Percentiles rank a stretch among this genome's conserved stretches.
Conservation (phyloP, 345 rosid genomes). For the Lepidium sativum region DNA sequence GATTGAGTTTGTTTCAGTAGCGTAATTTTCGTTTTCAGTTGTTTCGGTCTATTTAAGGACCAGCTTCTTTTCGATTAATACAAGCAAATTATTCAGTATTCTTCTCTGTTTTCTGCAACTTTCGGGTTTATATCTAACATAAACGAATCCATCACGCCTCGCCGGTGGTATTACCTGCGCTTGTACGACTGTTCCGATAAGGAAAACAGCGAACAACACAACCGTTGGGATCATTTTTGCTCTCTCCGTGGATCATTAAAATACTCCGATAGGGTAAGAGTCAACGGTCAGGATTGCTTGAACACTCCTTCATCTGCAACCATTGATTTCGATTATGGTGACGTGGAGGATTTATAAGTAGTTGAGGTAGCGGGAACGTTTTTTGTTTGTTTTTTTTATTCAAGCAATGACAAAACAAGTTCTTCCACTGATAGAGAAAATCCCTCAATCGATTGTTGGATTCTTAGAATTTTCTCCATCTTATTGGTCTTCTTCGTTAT, state of each 20-base stretch:
- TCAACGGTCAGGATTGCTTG: not conserved
- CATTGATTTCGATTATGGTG: constrained; percentile 1
- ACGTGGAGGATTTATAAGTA: constrained; percentile 3
- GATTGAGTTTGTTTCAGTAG: no score
- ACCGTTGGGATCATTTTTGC: constrained; percentile 13
- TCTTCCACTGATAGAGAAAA: constrained; percentile 24
- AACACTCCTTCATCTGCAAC: not conserved
- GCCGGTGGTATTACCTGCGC: constrained; percentile 73
- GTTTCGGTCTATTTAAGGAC: no score
- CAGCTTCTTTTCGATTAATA: no score
- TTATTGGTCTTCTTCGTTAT: constrained; percentile 14
- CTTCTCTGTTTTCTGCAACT: no score
- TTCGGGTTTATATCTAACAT: no score
- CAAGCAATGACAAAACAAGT: constrained; percentile 28
- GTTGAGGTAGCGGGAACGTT: not conserved
- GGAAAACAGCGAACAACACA: constrained; percentile 13
- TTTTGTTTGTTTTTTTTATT: not conserved
- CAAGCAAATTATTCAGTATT: no score
- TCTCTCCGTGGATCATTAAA: not conserved
- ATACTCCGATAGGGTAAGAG: not conserved
- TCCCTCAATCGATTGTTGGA: constrained; percentile 19
- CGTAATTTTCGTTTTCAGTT: no score
- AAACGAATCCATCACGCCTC: no score
- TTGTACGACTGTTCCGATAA: constrained; percentile 9
- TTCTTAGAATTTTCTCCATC: constrained; percentile 20